Percentiles rank a stretch among this genome's conserved stretches.
Conservation (phyloP, 257 asterid genomes). For the Ehretia macrophylla region DNA sequence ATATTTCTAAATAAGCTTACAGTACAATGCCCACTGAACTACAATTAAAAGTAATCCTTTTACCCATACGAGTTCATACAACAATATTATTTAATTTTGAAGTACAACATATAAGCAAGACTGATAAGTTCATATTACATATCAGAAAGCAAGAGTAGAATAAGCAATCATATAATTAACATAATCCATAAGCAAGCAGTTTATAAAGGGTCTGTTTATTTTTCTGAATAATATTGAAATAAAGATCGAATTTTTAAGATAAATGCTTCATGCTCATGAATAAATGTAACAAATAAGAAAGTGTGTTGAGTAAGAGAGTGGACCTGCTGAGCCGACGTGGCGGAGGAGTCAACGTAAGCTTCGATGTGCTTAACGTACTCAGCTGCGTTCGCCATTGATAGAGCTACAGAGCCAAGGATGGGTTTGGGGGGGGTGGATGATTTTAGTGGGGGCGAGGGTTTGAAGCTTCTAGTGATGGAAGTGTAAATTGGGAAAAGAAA, state of each 20-base stretch:
- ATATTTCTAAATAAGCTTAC: no score
- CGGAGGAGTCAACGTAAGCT: slow-evolving; percentile 59
- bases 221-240: not conserved
- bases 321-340: slow-evolving; percentile 69
- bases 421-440: not conserved
- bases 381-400: slow-evolving; percentile 38
- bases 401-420: not conserved
- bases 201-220: not conserved
- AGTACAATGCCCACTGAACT: not conserved
- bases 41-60: not conserved
- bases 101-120: not conserved
- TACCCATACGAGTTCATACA: no score
- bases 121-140: not conserved
- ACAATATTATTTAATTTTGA: no score
- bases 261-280: not conserved
- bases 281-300: not conserved
- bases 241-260: not conserved
- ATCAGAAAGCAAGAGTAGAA: no score
- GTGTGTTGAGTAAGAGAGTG: not conserved
- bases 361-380: slow-evolving; percentile 65
- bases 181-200: not conserved
- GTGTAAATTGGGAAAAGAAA: not conserved
- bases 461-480: not conserved
- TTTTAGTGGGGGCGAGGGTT: not conserved
- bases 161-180: not conserved